Evolutionary conservation across 1,284 basidiomycete species (phyloP), one percentile per base, ranked within the genome.

Genomic region (Sporisorium sorghi): DNA sequence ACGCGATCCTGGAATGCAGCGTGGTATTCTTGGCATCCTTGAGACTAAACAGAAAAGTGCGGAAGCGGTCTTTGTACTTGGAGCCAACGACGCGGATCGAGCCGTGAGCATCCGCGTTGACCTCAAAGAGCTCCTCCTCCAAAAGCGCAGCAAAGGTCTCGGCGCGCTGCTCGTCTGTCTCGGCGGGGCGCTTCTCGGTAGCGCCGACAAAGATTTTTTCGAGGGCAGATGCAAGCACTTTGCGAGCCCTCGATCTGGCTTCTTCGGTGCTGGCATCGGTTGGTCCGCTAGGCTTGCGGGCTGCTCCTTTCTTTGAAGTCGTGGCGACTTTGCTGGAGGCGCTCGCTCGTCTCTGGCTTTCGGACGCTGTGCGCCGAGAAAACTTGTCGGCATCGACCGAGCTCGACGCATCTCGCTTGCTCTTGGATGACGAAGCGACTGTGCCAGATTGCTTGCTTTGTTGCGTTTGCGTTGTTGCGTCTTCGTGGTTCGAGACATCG

Each of bases 21-120:
- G 77, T 66, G 17, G 61, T 67, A 66, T 84, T 84, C 44, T 72
- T 77, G 39, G 73, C 60, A 70, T 84, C 83, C 59, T 81, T 83
- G 30, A 84, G 73, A 69, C 77, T 83, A 65, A 84, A 84, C 40
- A 78, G 49, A n/a, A 83, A 68, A 21, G 79, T 77, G 46, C 82
- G 79, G 54, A 83, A 80, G 17, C 76, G 73, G 49, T 83, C 82
- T 48, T 81, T 80, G 60, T 84, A 84, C 56, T 63, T 63, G 30
- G 56, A 21, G 28, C 62, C 58, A 42, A 69, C 58, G 11, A 63
- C 37, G 15, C 58, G 59, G 2, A 63, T 47, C 40, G 60, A 62
- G 32, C 63, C 60, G 28, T 57, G 57, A 4, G 35, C 11, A 30
- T 81, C 80, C 28, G 74, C 72, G 28, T 68, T 63, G 21, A 51